A percentile compares a stretch with the other conserved stretches of the same genome.
phyloP scores from a whole-genome alignment of 2,329 filamentous ascomycete species.

The Colletotrichum eremochloae region DNA sequence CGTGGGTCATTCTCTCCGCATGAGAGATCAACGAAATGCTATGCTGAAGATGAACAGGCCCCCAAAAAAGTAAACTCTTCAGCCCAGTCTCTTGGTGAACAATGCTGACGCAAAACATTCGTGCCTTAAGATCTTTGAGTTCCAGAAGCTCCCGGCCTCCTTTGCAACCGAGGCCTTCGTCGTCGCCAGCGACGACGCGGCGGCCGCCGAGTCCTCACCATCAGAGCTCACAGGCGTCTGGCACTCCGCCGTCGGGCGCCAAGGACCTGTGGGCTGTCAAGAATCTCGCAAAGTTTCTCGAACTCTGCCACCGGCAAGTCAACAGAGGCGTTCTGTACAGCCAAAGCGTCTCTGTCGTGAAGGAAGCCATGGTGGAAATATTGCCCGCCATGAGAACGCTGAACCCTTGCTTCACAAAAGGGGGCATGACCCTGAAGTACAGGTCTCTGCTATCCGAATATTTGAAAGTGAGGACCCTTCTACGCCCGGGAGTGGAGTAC shows the following conservation, averaged over 20 bases:
- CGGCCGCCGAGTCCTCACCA: background rate
- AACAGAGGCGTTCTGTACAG: background rate
- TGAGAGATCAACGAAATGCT: background rate
- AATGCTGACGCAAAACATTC: background rate
- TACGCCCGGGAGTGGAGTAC: background rate
- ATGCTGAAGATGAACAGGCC: background rate
- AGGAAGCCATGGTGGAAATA: background rate
- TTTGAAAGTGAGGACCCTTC: background rate
- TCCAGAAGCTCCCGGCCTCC: background rate
- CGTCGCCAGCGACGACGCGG: background rate
- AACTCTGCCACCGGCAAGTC: background rate
- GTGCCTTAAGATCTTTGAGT: background rate
- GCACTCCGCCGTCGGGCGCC: too few species aligned
- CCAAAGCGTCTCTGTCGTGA: background rate
- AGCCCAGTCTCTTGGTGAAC: background rate
- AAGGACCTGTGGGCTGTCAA: background rate
- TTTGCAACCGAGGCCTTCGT: background rate
- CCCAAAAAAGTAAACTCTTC: background rate
- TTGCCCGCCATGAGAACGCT: background rate
- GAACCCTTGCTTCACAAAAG: background rate
- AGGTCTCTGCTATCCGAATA: background rate
- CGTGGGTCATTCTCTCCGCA: background rate
- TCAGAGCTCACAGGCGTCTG: background rate
- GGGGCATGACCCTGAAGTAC: background rate
- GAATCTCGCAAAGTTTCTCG: background rate